These are phyloP conservation scores for Fusarium protoensiforme DNA, from an alignment of 2,329 filamentous ascomycete genomes.

Conservation along the genomic window DNA sequence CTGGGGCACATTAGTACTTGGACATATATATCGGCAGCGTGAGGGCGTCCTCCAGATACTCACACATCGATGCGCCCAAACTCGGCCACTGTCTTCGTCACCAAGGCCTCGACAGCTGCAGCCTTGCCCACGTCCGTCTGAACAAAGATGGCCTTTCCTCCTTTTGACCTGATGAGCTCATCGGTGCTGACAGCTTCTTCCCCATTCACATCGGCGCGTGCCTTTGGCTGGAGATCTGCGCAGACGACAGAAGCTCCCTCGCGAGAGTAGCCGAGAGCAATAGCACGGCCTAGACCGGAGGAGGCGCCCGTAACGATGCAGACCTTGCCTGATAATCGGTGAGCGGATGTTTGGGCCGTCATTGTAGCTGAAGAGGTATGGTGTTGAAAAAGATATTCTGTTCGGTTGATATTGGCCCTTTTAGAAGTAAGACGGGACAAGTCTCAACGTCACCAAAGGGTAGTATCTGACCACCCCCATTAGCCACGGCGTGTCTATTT, in stretches of 20 bases:
- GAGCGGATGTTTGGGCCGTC: not conserved
- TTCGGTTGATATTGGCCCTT: not conserved
- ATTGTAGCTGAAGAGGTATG: not conserved
- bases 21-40: slow-evolving; percentile 46
- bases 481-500: not conserved
- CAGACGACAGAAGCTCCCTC: slow-evolving; percentile 57
- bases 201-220: slow-evolving; percentile 38
- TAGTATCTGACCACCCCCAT: not conserved
- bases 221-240: slow-evolving; percentile 50
- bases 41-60: slow-evolving; percentile 32
- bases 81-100: slow-evolving; percentile 39
- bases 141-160: slow-evolving; percentile 54
- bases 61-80: slow-evolving; percentile 40
- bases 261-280: slow-evolving; percentile 54
- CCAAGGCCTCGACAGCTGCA: slow-evolving; percentile 49
- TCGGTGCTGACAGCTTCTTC: slow-evolving; percentile 43
- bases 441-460: not conserved
- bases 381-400: accelerated
- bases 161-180: slow-evolving; percentile 49
- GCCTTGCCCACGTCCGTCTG: slow-evolving; percentile 55
- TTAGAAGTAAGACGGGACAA: not conserved
- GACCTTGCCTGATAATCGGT: slow-evolving; percentile 41
- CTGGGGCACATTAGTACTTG: slow-evolving; percentile 33
- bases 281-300: slow-evolving; percentile 58
- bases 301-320: slow-evolving; percentile 59